Evolutionary conservation across 495 filamentous ascomycete genomes (phyloP), one percentile per base, ranked within the genome.

Genomic region (Cairneyella variabilis): DNA sequence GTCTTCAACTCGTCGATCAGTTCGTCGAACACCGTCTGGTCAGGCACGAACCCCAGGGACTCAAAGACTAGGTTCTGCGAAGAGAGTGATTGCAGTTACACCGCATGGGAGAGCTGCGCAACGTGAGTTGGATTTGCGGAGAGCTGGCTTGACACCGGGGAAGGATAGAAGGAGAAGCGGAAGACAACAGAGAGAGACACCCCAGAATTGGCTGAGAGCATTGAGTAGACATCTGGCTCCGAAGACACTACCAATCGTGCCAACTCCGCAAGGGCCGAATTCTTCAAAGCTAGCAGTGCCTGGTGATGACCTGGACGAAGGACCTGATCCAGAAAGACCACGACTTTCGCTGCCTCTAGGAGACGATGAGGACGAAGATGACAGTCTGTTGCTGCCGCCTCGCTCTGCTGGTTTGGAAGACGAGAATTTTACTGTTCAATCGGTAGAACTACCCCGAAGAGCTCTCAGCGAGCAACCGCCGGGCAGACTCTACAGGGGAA

Each of bases 91-190:
- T 34, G 81, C 79, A 11, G 71, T 80, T 23, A 93, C 89, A 7
- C 88, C 89, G 0, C 83, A 91, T 71, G 85, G 83, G 22, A 71
- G 73, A 56, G 76, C 76, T 34, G 76, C 76, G 44, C 77, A 85
- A 47, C 81, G 84, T 44, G 83, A 86, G 14, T 77, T 89, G 44
- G 82, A 89, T 61, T 74, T 77, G 57, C 83, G 88, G 39, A 80
- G 86, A 32, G 80, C 84, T n/a, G 85, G 83, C n/a, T 68, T 83
- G 53, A 91, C 88, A 0, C 87, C 89, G 22, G 84, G 78, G 21
- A 74, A 79, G n/a, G 75, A 79, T 46, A 77, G 86, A 3, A 73
- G 88, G 46, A 76, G 77, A 50, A 90, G 85, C 57, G 72, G 80
- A 18, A 76, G 82, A 36, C 71, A 84, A 54, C 82, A 85, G 61